Evolutionary conservation across 2,329 filamentous ascomycete species (phyloP).

Genomic region (Curvularia hawaiiensis): DNA sequence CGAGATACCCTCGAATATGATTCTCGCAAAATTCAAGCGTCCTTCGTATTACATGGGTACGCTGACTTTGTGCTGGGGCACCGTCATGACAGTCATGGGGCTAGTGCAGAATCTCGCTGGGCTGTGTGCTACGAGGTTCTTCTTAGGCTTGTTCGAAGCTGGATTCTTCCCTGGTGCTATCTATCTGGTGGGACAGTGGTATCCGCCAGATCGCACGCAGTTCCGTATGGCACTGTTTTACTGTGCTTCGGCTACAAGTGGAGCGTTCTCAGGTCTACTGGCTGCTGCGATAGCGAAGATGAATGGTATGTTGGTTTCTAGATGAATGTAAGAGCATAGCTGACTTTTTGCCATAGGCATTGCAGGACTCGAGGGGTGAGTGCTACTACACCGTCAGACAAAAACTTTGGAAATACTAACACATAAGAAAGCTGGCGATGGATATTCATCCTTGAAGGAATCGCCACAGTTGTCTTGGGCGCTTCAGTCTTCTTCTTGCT

Average conservation of each 20-base stretch:
- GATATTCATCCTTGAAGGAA: conserved; percentile 7
- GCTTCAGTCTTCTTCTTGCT: conserved; percentile 58
- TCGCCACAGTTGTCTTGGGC: conserved; percentile 45
- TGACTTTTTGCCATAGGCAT: neutral
- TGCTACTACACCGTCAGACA: neutral
- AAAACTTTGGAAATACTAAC: neutral
- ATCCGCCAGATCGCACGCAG: conserved; percentile 64
- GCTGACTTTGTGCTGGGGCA: conserved; percentile 46
- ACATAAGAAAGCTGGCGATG: neutral
- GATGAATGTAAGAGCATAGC: conserved; percentile 33
- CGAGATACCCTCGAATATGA: conserved; percentile 63
- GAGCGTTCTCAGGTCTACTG: conserved; percentile 65
- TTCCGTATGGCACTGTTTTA: conserved; percentile 65
- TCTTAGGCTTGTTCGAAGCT: conserved; percentile 50
- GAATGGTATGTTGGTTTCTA: conserved; percentile 56
- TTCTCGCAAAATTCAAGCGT: conserved; percentile 61
- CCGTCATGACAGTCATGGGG: conserved; percentile 58
- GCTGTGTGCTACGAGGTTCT: conserved; percentile 52
- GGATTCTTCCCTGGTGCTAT: conserved; percentile 48
- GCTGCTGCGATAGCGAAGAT: conserved; percentile 65
- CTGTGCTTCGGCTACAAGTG: conserved; percentile 61
- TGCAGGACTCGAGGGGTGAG: conserved; percentile 1
- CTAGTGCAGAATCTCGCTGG: conserved; percentile 54
- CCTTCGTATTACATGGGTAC: conserved; percentile 55
- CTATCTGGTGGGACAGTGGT: conserved; percentile 68